Percentiles rank a stretch among this genome's conserved stretches.
Conservation (phyloP, 495 filamentous ascomycete species). For the Penicillium bialowiezense region DNA sequence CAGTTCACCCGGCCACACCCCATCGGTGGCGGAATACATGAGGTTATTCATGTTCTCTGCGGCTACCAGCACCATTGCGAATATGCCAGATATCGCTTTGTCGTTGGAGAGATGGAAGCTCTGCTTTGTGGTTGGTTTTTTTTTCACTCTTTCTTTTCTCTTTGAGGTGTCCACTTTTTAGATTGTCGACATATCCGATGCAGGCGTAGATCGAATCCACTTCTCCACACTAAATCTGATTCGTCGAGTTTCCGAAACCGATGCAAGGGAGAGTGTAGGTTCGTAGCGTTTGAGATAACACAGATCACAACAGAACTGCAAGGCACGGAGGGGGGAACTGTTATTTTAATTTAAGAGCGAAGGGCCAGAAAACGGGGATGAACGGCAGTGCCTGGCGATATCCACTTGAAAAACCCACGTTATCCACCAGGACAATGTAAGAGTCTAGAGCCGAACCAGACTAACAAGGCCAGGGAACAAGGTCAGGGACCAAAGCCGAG, state of each 20-base stretch:
- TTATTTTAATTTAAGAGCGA: neutral
- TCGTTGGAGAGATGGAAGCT: slow-evolving; percentile 3
- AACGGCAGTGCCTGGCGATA: slow-evolving; percentile 12
- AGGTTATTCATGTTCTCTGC: slow-evolving; percentile 10
- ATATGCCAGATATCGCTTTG: neutral
- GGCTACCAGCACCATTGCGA: neutral
- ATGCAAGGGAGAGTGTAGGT: slow-evolving; percentile 4
- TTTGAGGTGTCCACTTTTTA: neutral
- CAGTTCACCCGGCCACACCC: slow-evolving; percentile 15
- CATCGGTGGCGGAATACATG: slow-evolving; percentile 8
- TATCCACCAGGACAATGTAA: slow-evolving; percentile 10
- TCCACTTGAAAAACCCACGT: slow-evolving; percentile 12
- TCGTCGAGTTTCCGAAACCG: neutral
- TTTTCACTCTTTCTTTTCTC: neutral
- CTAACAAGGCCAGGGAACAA: too few species aligned
- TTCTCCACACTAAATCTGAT: slow-evolving; percentile 8
- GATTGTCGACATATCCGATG: slow-evolving; percentile 8
- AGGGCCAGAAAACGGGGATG: neutral
- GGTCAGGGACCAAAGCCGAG: slow-evolving; percentile 14
- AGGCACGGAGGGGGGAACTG: neutral
- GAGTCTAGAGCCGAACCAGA: slow-evolving; percentile 13
- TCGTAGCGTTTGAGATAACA: neutral
- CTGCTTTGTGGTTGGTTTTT: slow-evolving; percentile 7
- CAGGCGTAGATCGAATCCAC: slow-evolving; percentile 8
- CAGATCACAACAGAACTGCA: slow-evolving; percentile 7